These are phyloP conservation scores for Gaillardinia entomophila DNA, from an alignment of 805 yeast genomes.

Conservation along the genomic window DNA sequence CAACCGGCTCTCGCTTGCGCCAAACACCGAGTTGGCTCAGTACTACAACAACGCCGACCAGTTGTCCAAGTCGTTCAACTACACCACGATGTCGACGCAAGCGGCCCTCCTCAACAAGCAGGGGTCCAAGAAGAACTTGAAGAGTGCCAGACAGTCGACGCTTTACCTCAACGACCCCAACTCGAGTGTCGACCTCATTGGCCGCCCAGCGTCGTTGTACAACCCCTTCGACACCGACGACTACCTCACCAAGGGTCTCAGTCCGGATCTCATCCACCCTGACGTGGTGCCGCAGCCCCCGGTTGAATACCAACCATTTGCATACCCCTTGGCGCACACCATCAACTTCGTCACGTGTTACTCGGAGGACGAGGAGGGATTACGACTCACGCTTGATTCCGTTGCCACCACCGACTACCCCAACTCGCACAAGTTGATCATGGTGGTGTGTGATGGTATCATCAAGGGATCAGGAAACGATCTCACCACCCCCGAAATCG, in stretches of 20 bases:
- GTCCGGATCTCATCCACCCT: conserved; percentile 59
- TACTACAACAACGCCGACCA: conserved; percentile 29
- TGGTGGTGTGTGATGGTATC: conserved; percentile 88
- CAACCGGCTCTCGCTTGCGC: conserved; percentile 32
- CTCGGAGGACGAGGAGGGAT: conserved; percentile 84
- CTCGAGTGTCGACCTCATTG: conserved; percentile 30
- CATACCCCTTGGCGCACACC: conserved; percentile 58
- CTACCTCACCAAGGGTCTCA: conserved; percentile 42
- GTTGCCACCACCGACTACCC: conserved; percentile 94
- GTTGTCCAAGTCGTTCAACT: conserved; percentile 35
- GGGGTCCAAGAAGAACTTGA: conserved; percentile 6
- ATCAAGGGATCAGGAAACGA: conserved; percentile 94
- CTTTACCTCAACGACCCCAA: conserved; percentile 24
- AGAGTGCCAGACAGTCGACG: conserved; percentile 20
- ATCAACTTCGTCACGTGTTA: conserved; percentile 73
- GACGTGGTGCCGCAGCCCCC: conserved; percentile 92
- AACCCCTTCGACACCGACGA: conserved; percentile 30
- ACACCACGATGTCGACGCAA: conserved; percentile 65
- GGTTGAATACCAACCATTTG: conserved; percentile 78
- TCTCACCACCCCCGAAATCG: conserved; percentile 83
- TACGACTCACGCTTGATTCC: conserved; percentile 87
- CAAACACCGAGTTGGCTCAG: conserved; percentile 30
- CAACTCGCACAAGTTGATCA: conserved; percentile 82
- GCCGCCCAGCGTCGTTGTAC: conserved; percentile 20
- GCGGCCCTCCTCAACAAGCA: conserved; percentile 28